Base-by-base conservation (phyloP, 192 early-diverging fungal species). In the Coemansia pectinata region DNA sequence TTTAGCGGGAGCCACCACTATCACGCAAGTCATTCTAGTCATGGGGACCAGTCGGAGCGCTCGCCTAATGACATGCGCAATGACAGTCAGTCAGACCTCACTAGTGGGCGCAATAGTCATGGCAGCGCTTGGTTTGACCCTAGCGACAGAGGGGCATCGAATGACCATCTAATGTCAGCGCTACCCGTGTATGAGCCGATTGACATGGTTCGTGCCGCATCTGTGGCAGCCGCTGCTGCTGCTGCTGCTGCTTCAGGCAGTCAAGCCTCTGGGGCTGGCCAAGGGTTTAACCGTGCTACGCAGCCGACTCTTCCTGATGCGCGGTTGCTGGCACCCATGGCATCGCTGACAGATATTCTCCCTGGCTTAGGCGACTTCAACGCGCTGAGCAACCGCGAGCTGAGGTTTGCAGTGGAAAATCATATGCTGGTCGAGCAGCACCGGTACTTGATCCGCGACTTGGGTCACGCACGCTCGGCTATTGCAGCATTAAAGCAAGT, bases 361-460 rank as follows among this genome's bases (percentile, higher is more conserved):
- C 23, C 67, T 1, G 75, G 61, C 4, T 34, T 39, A 6, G 55
- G 60, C 62, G 71, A 53, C 12, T 36, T 44, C 62, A 41, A 23
- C 12, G 39, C 65, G 23, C 57, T 82, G 60, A 82, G 79, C 42
- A 82, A 66, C 67, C 74, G 79, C 9, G 79, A 82, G 58, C 69
- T 82, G 19, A 64, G 79, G 1, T 77, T 82, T 44, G 75, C 79
- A 0, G 72, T 82, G 9, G 79, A 82, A 31, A 82, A 82, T 66
- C 75, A 77, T 12, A 77, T 82, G 75, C 68, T 82, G 3, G 75
- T 82, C n/a, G 79, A 82, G 21, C 79, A 82, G 62, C 79, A 82
- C 58, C 57, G 74, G 15, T 82, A 74, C 48, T 19, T 82, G 67
- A 82, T 82, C 23, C 74, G 79, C 25, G 74, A 82, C 31, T 31